Conservation (phyloP, 495 filamentous ascomycete genomes). For the Evernia prunastri region DNA sequence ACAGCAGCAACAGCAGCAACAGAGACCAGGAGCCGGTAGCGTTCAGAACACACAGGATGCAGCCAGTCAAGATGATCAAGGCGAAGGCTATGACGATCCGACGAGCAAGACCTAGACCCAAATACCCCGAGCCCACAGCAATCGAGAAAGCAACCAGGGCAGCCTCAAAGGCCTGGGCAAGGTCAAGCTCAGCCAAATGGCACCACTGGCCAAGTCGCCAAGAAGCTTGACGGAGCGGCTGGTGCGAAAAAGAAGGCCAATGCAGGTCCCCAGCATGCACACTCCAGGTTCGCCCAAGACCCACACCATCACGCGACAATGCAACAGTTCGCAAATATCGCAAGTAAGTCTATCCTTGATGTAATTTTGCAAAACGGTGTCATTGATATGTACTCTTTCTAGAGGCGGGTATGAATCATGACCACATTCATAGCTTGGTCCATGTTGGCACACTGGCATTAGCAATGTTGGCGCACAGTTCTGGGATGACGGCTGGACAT, state of each 20-base stretch:
- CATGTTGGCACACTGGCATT: slow-evolving; percentile 3
- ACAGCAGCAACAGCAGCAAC: not conserved
- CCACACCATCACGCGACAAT: not conserved
- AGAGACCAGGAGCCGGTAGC: not conserved
- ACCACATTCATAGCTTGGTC: slow-evolving; percentile 16
- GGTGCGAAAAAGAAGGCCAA: not conserved
- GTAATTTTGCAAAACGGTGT: not conserved
- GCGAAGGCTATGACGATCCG: slow-evolving; percentile 1
- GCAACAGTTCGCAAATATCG: not conserved
- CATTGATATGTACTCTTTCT: slow-evolving; percentile 4
- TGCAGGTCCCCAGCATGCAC: not conserved
- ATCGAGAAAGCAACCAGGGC: not conserved
- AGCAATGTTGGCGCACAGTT: not conserved
- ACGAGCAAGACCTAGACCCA: not conserved
- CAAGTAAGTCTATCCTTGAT: no score
- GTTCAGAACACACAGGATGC: not conserved
- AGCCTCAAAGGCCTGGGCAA: not conserved
- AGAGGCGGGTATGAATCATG: not conserved
- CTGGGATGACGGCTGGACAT: not conserved
- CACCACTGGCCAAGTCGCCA: not conserved
- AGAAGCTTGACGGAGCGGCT: not conserved
- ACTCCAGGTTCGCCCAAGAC: not conserved
- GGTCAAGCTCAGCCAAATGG: not conserved
- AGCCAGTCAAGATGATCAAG: not conserved
- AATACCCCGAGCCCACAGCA: not conserved